These are phyloP conservation scores for Sungouiozyma intestinalis DNA, from an alignment of 805 yeast genomes.

Conservation along the genomic window DNA sequence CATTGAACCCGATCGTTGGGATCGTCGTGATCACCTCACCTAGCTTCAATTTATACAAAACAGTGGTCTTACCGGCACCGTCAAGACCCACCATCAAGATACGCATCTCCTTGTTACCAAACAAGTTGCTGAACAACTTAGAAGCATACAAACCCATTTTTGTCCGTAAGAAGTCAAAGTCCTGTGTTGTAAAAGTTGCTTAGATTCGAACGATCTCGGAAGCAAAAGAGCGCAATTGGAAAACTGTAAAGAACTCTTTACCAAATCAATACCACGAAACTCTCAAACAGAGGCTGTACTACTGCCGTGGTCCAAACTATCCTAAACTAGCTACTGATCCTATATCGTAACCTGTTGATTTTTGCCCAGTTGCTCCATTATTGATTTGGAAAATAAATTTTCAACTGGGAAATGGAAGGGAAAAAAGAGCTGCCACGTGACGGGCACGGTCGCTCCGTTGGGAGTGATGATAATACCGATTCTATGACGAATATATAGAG, in stretches of 20 bases:
- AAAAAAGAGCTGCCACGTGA: too few relatives aligned
- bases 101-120: conserved; percentile 97
- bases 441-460: too few relatives aligned
- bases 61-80: conserved; percentile 98
- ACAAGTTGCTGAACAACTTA: conserved; percentile 86
- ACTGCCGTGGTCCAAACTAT: background rate
- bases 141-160: conserved; percentile 93
- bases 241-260: background rate
- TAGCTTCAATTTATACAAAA: conserved; percentile 84
- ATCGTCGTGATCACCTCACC: conserved; percentile 95
- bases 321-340: background rate
- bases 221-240: background rate
- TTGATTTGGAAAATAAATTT: background rate
- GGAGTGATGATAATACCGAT: background rate
- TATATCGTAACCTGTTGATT: too few relatives aligned
- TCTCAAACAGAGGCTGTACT: background rate
- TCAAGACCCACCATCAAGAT: conserved; percentile 96
- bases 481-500: background rate
- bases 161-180: background rate
- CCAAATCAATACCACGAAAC: background rate
- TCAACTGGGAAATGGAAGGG: too few relatives aligned
- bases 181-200: background rate
- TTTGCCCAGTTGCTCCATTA: background rate
- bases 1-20: conserved; percentile 96
- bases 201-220: background rate